Percentiles rank a stretch among this genome's conserved stretches.
These are phyloP conservation scores for Venturiaceae sp. DNA, from an alignment of 2,329 filamentous ascomycete species.

Conservation along the genomic window DNA sequence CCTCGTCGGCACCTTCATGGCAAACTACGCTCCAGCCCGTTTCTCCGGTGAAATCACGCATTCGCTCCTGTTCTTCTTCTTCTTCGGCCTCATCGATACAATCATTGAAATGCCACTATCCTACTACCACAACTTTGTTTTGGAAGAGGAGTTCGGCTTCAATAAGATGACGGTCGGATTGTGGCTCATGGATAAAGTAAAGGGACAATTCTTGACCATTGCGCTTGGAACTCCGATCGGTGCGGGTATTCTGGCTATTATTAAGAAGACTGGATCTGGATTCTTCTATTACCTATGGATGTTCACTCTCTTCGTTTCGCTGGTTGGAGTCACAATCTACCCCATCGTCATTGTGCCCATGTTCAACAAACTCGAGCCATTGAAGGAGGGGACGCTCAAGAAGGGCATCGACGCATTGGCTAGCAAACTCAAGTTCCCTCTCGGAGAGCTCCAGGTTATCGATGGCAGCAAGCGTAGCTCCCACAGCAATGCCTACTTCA, in stretches of 20 bases:
- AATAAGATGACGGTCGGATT: conserved; percentile 93
- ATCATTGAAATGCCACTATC: conserved; percentile 68
- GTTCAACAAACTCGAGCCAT: conserved; percentile 96
- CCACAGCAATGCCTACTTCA: conserved; percentile 92
- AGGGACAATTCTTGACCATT: conserved; percentile 74
- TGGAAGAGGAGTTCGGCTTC: conserved; percentile 96
- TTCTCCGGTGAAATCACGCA: conserved; percentile 91
- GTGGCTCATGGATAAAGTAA: conserved; percentile 84
- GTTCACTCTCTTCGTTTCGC: conserved; percentile 79
- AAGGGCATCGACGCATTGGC: conserved; percentile 77
- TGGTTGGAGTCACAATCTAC: conserved; percentile 94
- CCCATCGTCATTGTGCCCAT: conserved; percentile 87
- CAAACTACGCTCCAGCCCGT: conserved; percentile 62
- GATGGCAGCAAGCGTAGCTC: conserved; percentile 82
- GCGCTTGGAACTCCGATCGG: conserved; percentile 80
- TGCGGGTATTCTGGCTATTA: conserved; percentile 84
- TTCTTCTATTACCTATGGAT: conserved; percentile 99
- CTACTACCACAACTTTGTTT: conserved; percentile 89
- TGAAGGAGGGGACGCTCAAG: conserved; percentile 82
- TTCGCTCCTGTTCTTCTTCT: conserved; percentile 83
- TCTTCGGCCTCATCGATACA: conserved; percentile 75
- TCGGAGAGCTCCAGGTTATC: conserved; percentile 89
- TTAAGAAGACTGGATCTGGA: conserved; percentile 82
- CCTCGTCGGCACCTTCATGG: conserved; percentile 57
- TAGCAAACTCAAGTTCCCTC: conserved; percentile 76